Evolutionary conservation across 257 asterid genomes (phyloP).

Genomic region (Penstemon eatonii): DNA sequence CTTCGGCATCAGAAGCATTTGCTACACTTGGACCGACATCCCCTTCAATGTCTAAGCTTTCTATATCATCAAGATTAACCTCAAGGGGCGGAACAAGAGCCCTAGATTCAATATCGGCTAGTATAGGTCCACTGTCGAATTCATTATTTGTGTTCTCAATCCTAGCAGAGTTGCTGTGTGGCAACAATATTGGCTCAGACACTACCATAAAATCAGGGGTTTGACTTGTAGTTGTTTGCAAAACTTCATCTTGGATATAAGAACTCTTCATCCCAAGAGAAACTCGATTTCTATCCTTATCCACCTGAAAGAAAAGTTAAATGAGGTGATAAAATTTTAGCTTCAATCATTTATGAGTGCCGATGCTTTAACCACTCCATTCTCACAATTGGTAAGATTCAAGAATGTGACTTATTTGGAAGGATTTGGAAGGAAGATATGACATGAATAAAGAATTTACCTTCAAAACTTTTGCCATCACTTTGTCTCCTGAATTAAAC

Average conservation of each 20-base stretch:
- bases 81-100: conserved; percentile 84
- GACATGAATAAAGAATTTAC: conserved; percentile 38
- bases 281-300: conserved; percentile 75
- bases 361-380: background rate
- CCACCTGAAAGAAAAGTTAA: conserved; percentile 55
- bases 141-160: conserved; percentile 26
- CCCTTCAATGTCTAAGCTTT: conserved; percentile 45
- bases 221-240: conserved; percentile 32
- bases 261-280: conserved; percentile 92
- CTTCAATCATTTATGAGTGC: background rate
- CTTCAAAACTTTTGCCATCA: conserved; percentile 81
- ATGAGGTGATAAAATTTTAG: conserved; percentile 17
- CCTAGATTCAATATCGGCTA: conserved; percentile 68
- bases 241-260: conserved; percentile 49
- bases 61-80: conserved; percentile 81
- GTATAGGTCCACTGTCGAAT: conserved; percentile 43
- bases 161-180: conserved; percentile 32
- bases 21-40: conserved; percentile 38
- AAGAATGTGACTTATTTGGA: conserved; percentile 6
- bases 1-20: conserved; percentile 32
- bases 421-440: background rate
- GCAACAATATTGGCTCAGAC: conserved; percentile 33
- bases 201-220: conserved; percentile 29
- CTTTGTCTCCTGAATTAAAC: conserved; percentile 73
- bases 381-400: background rate